phyloP scores from a whole-genome alignment of 2,329 filamentous ascomycete species.

The Orbilia ellipsospora region DNA sequence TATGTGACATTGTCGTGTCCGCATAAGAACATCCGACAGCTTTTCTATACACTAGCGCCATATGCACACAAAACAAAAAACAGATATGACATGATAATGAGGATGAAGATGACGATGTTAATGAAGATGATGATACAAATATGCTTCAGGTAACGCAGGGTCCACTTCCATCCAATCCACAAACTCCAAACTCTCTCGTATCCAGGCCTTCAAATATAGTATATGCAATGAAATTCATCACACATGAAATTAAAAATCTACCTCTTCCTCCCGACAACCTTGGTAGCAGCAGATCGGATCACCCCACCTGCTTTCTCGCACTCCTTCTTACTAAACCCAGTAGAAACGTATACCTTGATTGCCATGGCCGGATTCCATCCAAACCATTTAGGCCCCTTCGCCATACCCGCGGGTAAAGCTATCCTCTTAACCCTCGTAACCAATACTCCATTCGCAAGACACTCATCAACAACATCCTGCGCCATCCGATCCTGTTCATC shows the following conservation, averaged over 20 bases:
- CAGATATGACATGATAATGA: conserved; percentile 8
- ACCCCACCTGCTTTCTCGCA: conserved; percentile 90
- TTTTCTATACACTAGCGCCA: conserved; percentile 19
- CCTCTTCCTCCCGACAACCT: conserved; percentile 74
- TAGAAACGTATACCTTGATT: conserved; percentile 90
- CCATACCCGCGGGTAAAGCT: conserved; percentile 66
- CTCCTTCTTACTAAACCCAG: conserved; percentile 89
- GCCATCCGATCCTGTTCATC: conserved; percentile 83
- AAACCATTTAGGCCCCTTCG: conserved; percentile 74
- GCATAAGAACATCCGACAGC: conserved; percentile 47
- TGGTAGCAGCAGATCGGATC: conserved; percentile 92
- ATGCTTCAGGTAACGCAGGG: conserved; percentile 7
- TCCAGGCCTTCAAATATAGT: neutral
- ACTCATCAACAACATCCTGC: conserved; percentile 96
- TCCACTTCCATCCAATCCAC: conserved; percentile 4
- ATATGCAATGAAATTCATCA: neutral
- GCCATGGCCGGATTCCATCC: conserved; percentile 74
- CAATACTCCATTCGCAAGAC: conserved; percentile 87
- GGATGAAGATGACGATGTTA: neutral
- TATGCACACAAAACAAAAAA: conserved; percentile 3
- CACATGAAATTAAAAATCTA: neutral
- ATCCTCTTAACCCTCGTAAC: conserved; percentile 86
- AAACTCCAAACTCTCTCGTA: conserved; percentile 16
- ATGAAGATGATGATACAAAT: neutral
- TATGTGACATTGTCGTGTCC: conserved; percentile 32